A percentile compares a stretch with the other conserved stretches of the same genome.
These are phyloP conservation scores for Suillus subluteus DNA, from an alignment of 768 basidiomycete genomes.

Conservation along the genomic window DNA sequence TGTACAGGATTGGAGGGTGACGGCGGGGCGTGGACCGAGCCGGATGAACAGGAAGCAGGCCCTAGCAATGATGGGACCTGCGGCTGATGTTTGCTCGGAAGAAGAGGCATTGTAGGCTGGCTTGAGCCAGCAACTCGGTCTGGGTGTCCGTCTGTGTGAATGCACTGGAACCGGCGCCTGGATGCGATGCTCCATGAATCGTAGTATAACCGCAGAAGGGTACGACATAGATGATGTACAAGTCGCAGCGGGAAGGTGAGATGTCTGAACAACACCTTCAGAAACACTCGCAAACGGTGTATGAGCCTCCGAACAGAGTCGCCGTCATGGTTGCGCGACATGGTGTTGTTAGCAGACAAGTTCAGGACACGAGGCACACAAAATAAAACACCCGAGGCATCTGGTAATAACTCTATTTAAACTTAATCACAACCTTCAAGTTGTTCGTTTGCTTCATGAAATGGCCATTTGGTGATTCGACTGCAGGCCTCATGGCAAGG, in stretches of 20 bases:
- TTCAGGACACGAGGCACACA: background rate
- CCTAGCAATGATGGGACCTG: background rate
- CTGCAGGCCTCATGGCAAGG: background rate
- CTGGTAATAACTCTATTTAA: background rate
- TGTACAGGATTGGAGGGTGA: background rate
- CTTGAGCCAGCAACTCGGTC: background rate
- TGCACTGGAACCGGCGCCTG: background rate
- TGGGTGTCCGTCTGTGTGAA: background rate
- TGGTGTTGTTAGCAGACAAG: background rate
- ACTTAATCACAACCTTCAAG: background rate
- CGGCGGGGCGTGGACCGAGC: background rate
- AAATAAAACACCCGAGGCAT: background rate
- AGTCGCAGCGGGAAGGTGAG: background rate
- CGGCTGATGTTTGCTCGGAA: background rate
- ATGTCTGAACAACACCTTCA: background rate
- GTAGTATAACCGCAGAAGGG: background rate
- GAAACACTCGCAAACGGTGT: background rate
- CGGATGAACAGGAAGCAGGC: background rate
- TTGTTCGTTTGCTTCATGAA: background rate
- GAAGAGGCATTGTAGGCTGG: background rate
- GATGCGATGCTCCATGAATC: background rate
- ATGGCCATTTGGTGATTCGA: background rate
- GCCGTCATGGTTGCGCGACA: background rate
- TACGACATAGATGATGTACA: background rate
- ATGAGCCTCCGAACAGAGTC: background rate